These are phyloP conservation scores for Mycocentrospora acerina DNA, from an alignment of 2,329 filamentous ascomycete genomes.

Conservation along the genomic window DNA sequence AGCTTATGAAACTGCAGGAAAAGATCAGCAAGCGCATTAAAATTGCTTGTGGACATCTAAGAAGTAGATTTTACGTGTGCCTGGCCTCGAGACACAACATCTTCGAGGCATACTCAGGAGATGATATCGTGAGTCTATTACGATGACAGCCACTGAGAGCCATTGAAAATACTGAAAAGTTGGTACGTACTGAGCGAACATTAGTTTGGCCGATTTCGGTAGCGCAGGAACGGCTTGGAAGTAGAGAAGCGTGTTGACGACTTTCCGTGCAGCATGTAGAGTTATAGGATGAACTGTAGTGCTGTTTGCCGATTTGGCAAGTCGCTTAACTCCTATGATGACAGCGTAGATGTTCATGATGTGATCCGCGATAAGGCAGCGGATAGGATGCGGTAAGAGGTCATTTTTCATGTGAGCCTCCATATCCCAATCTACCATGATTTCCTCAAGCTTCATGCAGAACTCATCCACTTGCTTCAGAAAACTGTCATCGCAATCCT, in stretches of 20 bases:
- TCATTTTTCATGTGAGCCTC: constrained; percentile 13
- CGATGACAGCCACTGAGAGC: background rate
- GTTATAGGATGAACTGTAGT: constrained; percentile 14
- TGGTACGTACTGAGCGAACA: constrained; percentile 26
- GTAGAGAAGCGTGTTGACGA: constrained; percentile 22
- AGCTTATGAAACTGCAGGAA: constrained; percentile 24
- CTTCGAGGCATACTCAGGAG: no score
- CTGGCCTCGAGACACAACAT: no score
- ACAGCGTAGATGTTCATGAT: constrained; percentile 24
- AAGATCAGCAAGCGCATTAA: background rate
- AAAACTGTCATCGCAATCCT: constrained; percentile 2
- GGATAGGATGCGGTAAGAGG: constrained; percentile 3
- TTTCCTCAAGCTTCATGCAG: constrained; percentile 17
- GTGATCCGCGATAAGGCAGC: constrained; percentile 26
- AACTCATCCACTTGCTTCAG: constrained; percentile 16
- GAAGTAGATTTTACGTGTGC: no score
- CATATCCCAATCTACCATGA: constrained; percentile 25
- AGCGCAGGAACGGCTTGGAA: constrained; percentile 10
- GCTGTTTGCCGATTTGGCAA: constrained; percentile 8
- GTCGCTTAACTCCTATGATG: constrained; percentile 28
- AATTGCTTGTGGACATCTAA: no score
- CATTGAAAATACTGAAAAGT: no score
- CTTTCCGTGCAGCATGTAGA: constrained; percentile 25
- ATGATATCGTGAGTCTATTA: background rate
- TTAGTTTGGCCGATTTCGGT: constrained; percentile 6